phyloP scores from a whole-genome alignment of 352 stramenopile genomes.

The Pythium insidiosum region DNA sequence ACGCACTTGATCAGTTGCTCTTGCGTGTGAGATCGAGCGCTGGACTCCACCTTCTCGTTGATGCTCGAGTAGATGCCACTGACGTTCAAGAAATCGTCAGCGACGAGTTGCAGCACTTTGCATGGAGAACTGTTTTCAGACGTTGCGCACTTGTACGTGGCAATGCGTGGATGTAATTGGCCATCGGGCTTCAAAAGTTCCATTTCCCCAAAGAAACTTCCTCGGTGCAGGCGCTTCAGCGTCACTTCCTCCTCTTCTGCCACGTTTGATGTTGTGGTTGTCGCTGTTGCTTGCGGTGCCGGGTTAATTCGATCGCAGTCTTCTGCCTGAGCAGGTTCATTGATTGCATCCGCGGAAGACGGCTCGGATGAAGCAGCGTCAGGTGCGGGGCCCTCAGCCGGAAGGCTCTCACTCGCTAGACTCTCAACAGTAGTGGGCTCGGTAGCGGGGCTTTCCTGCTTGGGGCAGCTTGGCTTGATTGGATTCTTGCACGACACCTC shows the following conservation, averaged over 20 bases:
- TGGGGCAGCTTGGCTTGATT: slow-evolving; percentile 30
- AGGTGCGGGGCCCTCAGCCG: neutral
- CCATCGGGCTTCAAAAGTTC: slow-evolving; percentile 69
- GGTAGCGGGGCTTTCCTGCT: neutral
- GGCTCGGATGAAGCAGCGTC: no score
- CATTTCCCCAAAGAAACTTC: slow-evolving; percentile 75
- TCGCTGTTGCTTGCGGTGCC: neutral
- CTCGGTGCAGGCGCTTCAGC: slow-evolving; percentile 51
- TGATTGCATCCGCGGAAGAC: neutral
- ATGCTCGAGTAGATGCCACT: slow-evolving; percentile 70
- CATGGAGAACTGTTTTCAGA: slow-evolving; percentile 23
- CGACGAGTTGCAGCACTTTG: slow-evolving; percentile 75
- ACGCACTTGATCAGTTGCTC: slow-evolving; percentile 74
- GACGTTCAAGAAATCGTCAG: slow-evolving; percentile 71
- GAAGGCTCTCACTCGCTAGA: no score
- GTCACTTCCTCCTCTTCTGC: slow-evolving; percentile 40
- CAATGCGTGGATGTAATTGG: slow-evolving; percentile 54
- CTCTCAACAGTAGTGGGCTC: slow-evolving; percentile 3
- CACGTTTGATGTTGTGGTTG: neutral
- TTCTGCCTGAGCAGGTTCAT: slow-evolving; percentile 4
- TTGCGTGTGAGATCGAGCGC: slow-evolving; percentile 48
- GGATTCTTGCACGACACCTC: slow-evolving; percentile 75
- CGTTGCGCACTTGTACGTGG: slow-evolving; percentile 47
- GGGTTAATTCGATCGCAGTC: no score
- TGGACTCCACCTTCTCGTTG: slow-evolving; percentile 54